Conservation (phyloP, 208 protist genomes). For the Leishmania martiniquensis region DNA sequence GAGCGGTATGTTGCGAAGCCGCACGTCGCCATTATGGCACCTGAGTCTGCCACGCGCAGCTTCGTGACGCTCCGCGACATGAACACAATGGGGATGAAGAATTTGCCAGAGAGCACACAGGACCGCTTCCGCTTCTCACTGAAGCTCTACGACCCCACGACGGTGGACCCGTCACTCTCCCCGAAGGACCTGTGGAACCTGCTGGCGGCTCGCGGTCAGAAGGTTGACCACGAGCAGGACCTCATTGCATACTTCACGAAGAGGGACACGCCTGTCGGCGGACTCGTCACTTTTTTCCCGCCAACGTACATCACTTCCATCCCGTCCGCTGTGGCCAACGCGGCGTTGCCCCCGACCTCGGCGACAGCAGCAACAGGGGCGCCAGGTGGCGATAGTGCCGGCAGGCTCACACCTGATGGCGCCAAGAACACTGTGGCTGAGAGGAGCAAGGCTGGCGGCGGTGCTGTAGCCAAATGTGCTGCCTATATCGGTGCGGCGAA, state of each 20-base stretch:
- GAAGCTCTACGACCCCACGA: slow-evolving; percentile 32
- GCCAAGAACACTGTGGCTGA: background rate
- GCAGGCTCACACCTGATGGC: background rate
- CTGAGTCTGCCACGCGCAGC: slow-evolving; percentile 52
- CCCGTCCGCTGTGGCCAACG: background rate
- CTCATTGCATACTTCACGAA: slow-evolving; percentile 47
- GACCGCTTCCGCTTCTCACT: slow-evolving; percentile 59
- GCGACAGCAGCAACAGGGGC: background rate
- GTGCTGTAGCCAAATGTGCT: background rate
- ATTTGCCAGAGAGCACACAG: slow-evolving; percentile 35
- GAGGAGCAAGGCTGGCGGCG: background rate
- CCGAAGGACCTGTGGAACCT: slow-evolving; percentile 42
- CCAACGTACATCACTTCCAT: slow-evolving; percentile 38
- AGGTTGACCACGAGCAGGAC: slow-evolving; percentile 51
- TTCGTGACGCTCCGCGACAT: slow-evolving; percentile 62
- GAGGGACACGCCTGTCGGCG: slow-evolving; percentile 31
- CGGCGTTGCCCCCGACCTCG: background rate
- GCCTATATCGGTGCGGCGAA: background rate
- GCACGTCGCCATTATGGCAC: slow-evolving; percentile 49
- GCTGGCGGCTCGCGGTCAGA: slow-evolving; percentile 17
- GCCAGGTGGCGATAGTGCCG: background rate
- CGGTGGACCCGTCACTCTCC: slow-evolving; percentile 14
- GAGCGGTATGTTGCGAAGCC: slow-evolving; percentile 73
- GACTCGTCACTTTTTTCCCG: slow-evolving; percentile 49
- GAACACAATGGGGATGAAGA: slow-evolving; percentile 27